Evolutionary conservation across 1,284 basidiomycete genomes (phyloP).

Genomic region (Malassezia brasiliensis): DNA sequence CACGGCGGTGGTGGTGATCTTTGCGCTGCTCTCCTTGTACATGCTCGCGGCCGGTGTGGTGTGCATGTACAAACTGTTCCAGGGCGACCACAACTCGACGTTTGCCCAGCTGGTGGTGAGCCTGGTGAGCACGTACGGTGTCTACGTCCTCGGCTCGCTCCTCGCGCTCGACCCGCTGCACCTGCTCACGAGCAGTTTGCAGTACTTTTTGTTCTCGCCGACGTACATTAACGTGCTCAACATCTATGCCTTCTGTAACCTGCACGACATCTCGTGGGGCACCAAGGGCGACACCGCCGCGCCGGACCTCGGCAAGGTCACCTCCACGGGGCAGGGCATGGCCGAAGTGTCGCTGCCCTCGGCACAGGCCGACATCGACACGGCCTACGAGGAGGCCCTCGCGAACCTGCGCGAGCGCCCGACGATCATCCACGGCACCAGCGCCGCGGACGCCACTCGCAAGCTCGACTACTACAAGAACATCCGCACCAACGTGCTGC

Average conservation of each 20-base stretch:
- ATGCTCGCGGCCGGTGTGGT: conserved; percentile 53
- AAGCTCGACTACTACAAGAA: conserved; percentile 53
- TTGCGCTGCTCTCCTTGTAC: conserved; percentile 72
- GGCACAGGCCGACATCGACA: conserved; percentile 75
- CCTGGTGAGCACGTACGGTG: conserved; percentile 71
- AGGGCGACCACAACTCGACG: conserved; percentile 55
- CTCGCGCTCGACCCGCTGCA: conserved; percentile 84
- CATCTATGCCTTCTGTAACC: conserved; percentile 42
- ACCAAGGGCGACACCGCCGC: conserved; percentile 48
- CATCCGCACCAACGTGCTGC: conserved; percentile 78
- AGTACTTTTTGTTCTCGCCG: conserved; percentile 82
- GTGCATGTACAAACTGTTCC: conserved; percentile 31
- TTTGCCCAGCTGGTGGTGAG: conserved; percentile 70
- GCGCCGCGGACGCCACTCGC: conserved; percentile 24
- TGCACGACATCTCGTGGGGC: conserved; percentile 47
- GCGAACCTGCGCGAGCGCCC: conserved; percentile 65
- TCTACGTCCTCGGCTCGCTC: conserved; percentile 54
- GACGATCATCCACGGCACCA: conserved; percentile 46
- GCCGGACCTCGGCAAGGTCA: conserved; percentile 42
- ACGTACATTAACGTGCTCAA: conserved; percentile 59
- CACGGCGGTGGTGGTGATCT: conserved; percentile 63
- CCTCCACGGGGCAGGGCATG: conserved; percentile 47
- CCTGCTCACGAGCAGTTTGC: conserved; percentile 81
- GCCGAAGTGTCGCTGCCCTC: conserved; percentile 80
- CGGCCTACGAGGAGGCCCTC: conserved; percentile 77